These are phyloP conservation scores for Blastobotrys arbuscula DNA, from an alignment of 1,139 yeast species.

Conservation along the genomic window DNA sequence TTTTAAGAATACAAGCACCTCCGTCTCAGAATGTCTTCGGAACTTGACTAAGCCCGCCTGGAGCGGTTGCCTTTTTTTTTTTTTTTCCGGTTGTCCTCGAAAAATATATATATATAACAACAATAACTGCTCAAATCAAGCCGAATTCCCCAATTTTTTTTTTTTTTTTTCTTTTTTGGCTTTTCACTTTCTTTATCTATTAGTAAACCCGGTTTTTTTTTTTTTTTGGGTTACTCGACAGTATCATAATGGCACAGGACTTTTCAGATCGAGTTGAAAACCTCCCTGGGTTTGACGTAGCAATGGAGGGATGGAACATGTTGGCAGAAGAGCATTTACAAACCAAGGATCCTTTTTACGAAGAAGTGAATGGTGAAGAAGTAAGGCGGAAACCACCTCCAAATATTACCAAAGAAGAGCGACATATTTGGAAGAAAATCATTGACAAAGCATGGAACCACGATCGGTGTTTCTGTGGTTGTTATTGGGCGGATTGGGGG, in stretches of 20 bases:
- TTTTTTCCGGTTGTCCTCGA: no score
- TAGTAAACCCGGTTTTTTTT: no score
- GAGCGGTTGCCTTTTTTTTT: no score
- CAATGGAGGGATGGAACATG: conserved; percentile 55
- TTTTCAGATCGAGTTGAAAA: conserved; percentile 38
- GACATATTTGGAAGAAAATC: conserved; percentile 62
- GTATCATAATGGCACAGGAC: conserved; percentile 1
- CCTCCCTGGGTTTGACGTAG: conserved; percentile 53
- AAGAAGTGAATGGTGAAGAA: conserved; percentile 44
- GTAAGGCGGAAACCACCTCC: conserved; percentile 55
- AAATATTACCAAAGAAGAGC: conserved; percentile 55
- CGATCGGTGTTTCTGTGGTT: conserved; percentile 74
- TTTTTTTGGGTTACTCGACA: no score
- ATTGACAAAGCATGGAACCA: conserved; percentile 79
- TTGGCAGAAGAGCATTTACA: conserved; percentile 58
- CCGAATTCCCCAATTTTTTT: no score
- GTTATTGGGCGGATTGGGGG: conserved; percentile 73
- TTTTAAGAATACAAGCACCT: no score
- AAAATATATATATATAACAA: no score
- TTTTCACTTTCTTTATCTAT: no score
- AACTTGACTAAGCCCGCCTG: no score
- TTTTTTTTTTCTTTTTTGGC: no score
- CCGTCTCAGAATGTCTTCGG: no score
- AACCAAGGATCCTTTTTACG: conserved; percentile 66
- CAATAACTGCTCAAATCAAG: no score